These are phyloP conservation scores for Venturiaceae sp. DNA, from an alignment of 2,329 filamentous ascomycete species.

Conservation along the genomic window DNA sequence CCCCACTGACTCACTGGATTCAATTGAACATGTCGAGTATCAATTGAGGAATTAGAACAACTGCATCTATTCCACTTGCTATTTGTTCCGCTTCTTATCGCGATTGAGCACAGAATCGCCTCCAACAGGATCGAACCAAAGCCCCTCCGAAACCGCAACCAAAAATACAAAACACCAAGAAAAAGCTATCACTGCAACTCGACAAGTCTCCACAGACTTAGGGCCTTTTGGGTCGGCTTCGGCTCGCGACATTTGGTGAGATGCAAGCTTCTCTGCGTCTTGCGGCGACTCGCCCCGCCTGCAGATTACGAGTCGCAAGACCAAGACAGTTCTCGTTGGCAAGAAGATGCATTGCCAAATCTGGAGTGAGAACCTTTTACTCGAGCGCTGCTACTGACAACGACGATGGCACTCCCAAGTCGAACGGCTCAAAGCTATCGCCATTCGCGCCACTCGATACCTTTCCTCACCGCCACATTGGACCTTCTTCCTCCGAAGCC, in stretches of 20 bases:
- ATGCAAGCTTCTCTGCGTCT: slow-evolving; percentile 2
- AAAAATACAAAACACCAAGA: neutral
- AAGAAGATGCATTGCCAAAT: neutral
- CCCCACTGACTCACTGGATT: neutral
- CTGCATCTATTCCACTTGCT: neutral
- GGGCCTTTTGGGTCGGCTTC: neutral
- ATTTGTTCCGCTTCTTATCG: neutral
- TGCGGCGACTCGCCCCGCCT: neutral
- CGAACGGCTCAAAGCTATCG: slow-evolving; percentile 11
- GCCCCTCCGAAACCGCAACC: neutral
- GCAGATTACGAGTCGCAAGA: neutral
- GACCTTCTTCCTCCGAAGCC: slow-evolving; percentile 60
- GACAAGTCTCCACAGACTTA: neutral
- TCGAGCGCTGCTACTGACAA: slow-evolving; percentile 19
- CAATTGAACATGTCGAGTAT: no score
- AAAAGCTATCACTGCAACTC: neutral
- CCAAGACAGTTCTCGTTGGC: slow-evolving; percentile 2
- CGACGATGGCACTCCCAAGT: slow-evolving; percentile 17
- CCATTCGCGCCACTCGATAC: slow-evolving; percentile 44
- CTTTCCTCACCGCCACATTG: slow-evolving; percentile 80
- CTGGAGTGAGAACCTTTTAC: slow-evolving; percentile 11
- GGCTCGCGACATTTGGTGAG: neutral
- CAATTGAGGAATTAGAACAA: neutral
- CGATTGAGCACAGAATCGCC: neutral
- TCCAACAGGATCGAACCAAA: neutral